A percentile compares a stretch with the other conserved stretches of the same genome.
Evolutionary conservation across 768 basidiomycete species (phyloP).

Genomic region (Chalciporus sphaerocephalus): DNA sequence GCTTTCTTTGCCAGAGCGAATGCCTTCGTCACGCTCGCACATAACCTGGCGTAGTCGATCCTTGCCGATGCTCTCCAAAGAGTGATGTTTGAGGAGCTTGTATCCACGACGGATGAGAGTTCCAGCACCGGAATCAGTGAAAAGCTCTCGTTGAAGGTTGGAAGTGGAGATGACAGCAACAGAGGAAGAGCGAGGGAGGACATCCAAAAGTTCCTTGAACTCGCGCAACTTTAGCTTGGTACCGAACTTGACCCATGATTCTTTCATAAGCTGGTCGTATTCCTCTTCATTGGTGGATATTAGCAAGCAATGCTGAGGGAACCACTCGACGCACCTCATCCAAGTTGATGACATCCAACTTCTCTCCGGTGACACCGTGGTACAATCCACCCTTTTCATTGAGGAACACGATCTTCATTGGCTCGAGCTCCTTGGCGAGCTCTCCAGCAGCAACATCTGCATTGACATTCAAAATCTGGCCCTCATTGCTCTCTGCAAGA

Average conservation of each 20-base stretch:
- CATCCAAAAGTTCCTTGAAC: slow-evolving; percentile 97
- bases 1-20: slow-evolving; percentile 75
- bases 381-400: slow-evolving; percentile 98
- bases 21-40: slow-evolving; percentile 92
- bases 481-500: slow-evolving; percentile 89
- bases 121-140: slow-evolving; percentile 96
- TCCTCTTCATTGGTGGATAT: slow-evolving; percentile 47
- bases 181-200: slow-evolving; percentile 95
- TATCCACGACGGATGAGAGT: slow-evolving; percentile 98
- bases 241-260: slow-evolving; percentile 98
- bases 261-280: slow-evolving; percentile 94
- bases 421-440: slow-evolving; percentile 95
- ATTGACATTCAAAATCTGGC: slow-evolving; percentile 99
- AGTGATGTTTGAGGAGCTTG: slow-evolving; percentile 89
- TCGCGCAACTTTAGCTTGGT: slow-evolving; percentile 98
- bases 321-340: slow-evolving; percentile 64
- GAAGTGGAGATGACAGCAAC: slow-evolving; percentile 96
- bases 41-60: slow-evolving; percentile 94
- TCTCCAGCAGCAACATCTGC: slow-evolving; percentile 98
- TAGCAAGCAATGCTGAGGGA: neutral
- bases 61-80: slow-evolving; percentile 79
- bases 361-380: slow-evolving; percentile 96
- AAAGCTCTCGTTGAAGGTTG: slow-evolving; percentile 93
- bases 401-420: slow-evolving; percentile 96
- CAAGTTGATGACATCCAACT: slow-evolving; percentile 92